These are phyloP conservation scores for Ophiostoma sp. DNA, from an alignment of 2,329 filamentous ascomycete genomes.

Conservation along the genomic window DNA sequence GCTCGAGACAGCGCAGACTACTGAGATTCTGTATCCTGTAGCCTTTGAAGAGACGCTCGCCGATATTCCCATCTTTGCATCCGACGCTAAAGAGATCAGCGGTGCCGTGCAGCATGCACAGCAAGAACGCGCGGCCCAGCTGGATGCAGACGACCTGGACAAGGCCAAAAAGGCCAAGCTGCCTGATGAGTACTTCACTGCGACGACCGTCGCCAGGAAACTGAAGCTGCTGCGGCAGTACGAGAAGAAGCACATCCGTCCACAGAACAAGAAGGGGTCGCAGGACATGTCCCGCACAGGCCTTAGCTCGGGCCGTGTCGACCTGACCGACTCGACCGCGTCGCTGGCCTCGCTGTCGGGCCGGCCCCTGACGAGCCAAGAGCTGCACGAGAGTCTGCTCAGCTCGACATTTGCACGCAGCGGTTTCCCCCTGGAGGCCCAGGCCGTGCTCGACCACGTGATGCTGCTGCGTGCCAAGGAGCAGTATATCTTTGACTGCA, in stretches of 20 bases:
- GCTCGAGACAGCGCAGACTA: slow-evolving; percentile 51
- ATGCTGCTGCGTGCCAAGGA: slow-evolving; percentile 57
- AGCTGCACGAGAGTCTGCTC: slow-evolving; percentile 53
- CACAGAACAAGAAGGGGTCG: slow-evolving; percentile 12
- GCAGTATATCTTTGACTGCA: slow-evolving; percentile 59
- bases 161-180: slow-evolving; percentile 34
- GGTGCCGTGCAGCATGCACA: slow-evolving; percentile 41
- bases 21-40: slow-evolving; percentile 50
- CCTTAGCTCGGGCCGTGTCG: not conserved
- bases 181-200: slow-evolving; percentile 40
- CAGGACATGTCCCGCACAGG: not conserved
- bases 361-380: slow-evolving; percentile 35
- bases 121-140: slow-evolving; percentile 29
- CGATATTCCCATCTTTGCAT: slow-evolving; percentile 53
- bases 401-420: slow-evolving; percentile 40
- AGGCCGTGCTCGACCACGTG: slow-evolving; percentile 49
- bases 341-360: slow-evolving; percentile 23
- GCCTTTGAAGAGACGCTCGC: slow-evolving; percentile 49
- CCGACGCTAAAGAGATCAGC: slow-evolving; percentile 41
- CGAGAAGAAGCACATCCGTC: slow-evolving; percentile 27
- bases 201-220: slow-evolving; percentile 45
- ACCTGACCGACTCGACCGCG: slow-evolving; percentile 25
- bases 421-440: slow-evolving; percentile 47
- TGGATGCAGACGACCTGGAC: slow-evolving; percentile 34
- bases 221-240: slow-evolving; percentile 43